A percentile compares a stretch with the other conserved stretches of the same genome.
Evolutionary conservation across 768 basidiomycete genomes (phyloP).

Genomic region (Pleurotus sapidus): DNA sequence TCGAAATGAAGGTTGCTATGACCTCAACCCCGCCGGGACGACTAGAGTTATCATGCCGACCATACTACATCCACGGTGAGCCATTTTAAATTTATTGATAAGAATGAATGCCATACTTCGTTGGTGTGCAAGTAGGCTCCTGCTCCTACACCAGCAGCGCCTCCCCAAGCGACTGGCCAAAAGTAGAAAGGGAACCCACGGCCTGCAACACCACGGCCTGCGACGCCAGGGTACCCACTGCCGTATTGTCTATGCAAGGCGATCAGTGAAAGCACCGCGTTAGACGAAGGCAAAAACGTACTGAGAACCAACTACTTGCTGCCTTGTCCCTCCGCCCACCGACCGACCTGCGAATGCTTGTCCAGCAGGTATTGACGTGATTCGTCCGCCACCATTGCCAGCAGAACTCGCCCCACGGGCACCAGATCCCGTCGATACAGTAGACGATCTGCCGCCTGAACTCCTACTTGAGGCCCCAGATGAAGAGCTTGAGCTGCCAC

Average conservation of each 20-base stretch:
- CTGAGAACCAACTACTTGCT: slow-evolving; percentile 36
- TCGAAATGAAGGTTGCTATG: slow-evolving; percentile 42
- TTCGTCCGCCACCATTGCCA: slow-evolving; percentile 20
- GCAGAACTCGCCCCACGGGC: slow-evolving; percentile 13
- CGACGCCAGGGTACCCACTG: slow-evolving; percentile 49
- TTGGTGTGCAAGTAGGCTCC: slow-evolving; percentile 21
- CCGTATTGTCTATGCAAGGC: slow-evolving; percentile 41
- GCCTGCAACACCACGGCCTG: slow-evolving; percentile 35
- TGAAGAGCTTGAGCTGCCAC: slow-evolving; percentile 17
- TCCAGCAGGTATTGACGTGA: slow-evolving; percentile 31
- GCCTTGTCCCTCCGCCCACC: slow-evolving; percentile 44
- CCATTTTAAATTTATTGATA: neutral
- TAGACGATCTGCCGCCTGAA: slow-evolving; percentile 1
- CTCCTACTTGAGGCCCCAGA: slow-evolving; percentile 15
- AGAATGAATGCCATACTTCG: slow-evolving; percentile 32
- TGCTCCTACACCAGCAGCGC: slow-evolving; percentile 16
- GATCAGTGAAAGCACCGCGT: neutral
- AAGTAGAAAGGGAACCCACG: slow-evolving; percentile 50
- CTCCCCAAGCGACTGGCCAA: slow-evolving; percentile 55
- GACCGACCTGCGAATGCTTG: slow-evolving; percentile 36
- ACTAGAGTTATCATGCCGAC: slow-evolving; percentile 36
- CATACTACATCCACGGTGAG: slow-evolving; percentile 33
- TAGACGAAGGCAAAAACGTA: slow-evolving; percentile 16
- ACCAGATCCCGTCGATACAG: slow-evolving; percentile 12
- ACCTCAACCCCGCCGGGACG: slow-evolving; percentile 49